Conservation (phyloP, 208 protist genomes). For the Crithidia expoeki region DNA sequence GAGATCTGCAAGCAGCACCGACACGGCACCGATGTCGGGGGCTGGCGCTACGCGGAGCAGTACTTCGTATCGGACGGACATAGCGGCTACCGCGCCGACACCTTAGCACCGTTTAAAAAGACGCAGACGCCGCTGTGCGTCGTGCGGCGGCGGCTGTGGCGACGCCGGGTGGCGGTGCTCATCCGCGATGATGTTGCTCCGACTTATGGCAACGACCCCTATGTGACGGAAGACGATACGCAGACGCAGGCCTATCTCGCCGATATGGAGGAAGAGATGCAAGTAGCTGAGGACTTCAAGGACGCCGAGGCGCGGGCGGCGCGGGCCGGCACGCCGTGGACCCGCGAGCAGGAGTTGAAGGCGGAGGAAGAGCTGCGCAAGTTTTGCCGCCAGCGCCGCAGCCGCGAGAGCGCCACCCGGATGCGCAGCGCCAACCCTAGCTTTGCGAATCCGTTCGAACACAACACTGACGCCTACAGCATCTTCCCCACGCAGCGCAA, state of each 20-base stretch:
- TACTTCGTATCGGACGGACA: constrained; percentile 24
- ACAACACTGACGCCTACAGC: not conserved
- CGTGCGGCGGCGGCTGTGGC: constrained; percentile 56
- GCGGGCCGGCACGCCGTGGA: constrained; percentile 37
- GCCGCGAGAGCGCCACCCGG: constrained; percentile 32
- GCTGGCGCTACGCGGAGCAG: constrained; percentile 58
- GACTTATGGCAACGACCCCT: constrained; percentile 12
- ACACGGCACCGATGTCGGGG: constrained; percentile 41
- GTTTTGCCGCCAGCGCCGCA: constrained; percentile 40
- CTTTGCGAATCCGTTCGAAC: constrained; percentile 49
- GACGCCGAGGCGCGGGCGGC: constrained; percentile 18
- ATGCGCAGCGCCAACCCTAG: constrained; percentile 37
- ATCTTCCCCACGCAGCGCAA: constrained; percentile 3
- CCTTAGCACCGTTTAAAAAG: constrained; percentile 47
- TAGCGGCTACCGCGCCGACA: constrained; percentile 6
- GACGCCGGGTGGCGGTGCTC: constrained; percentile 40
- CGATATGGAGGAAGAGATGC: constrained; percentile 56
- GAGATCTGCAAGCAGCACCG: constrained; percentile 45
- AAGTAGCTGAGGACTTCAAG: constrained; percentile 48
- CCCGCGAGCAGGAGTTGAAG: constrained; percentile 41
- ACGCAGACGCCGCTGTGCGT: constrained; percentile 46
- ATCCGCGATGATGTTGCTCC: constrained; percentile 3
- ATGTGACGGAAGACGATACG: constrained; percentile 13
- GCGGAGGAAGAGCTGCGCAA: constrained; percentile 52
- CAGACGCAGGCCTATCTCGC: constrained; percentile 35